These are phyloP conservation scores for Madurella mycetomatis DNA, from an alignment of 2,329 filamentous ascomycete genomes.

Conservation along the genomic window DNA sequence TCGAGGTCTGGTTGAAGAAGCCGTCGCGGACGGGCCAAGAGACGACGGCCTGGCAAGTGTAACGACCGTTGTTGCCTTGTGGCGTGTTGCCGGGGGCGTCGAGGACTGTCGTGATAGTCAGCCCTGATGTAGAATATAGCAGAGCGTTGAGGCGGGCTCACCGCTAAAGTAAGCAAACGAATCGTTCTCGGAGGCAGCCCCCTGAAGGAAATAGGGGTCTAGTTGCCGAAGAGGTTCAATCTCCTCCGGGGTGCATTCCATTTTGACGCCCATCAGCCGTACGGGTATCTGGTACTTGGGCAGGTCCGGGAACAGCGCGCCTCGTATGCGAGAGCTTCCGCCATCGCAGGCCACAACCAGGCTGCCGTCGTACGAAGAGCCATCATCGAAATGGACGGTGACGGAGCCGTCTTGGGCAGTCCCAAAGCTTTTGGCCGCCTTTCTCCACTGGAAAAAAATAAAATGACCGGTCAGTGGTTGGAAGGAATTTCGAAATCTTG, in stretches of 20 bases:
- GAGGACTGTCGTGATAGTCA: slow-evolving; percentile 35
- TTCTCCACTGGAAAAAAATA: slow-evolving; percentile 35
- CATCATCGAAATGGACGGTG: slow-evolving; percentile 45
- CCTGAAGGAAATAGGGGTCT: slow-evolving; percentile 53
- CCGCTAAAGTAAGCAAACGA: slow-evolving; percentile 51
- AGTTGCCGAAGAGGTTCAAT: slow-evolving; percentile 41
- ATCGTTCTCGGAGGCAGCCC: slow-evolving; percentile 46
- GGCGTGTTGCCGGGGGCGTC: slow-evolving; percentile 43
- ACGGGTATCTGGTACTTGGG: slow-evolving; percentile 43
- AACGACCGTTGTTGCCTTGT: slow-evolving; percentile 32
- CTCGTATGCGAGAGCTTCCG: slow-evolving; percentile 40
- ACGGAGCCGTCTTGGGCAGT: slow-evolving; percentile 32
- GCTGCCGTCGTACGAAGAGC: slow-evolving; percentile 36
- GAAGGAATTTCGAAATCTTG: not conserved
- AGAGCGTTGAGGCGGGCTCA: slow-evolving; percentile 24
- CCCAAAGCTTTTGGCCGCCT: slow-evolving; percentile 32
- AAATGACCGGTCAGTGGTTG: not conserved
- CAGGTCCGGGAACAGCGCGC: slow-evolving; percentile 33
- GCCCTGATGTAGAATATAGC: too few species aligned
- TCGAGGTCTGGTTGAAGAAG: slow-evolving; percentile 29
- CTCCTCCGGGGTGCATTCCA: slow-evolving; percentile 38
- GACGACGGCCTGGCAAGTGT: slow-evolving; percentile 46
- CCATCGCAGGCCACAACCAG: slow-evolving; percentile 51
- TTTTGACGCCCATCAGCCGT: slow-evolving; percentile 44
- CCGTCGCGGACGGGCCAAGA: slow-evolving; percentile 45